Evolutionary conservation across 2,329 filamentous ascomycete species (phyloP), one percentile per base, ranked within the genome.

Genomic region (Clarireedia monteithiana): DNA sequence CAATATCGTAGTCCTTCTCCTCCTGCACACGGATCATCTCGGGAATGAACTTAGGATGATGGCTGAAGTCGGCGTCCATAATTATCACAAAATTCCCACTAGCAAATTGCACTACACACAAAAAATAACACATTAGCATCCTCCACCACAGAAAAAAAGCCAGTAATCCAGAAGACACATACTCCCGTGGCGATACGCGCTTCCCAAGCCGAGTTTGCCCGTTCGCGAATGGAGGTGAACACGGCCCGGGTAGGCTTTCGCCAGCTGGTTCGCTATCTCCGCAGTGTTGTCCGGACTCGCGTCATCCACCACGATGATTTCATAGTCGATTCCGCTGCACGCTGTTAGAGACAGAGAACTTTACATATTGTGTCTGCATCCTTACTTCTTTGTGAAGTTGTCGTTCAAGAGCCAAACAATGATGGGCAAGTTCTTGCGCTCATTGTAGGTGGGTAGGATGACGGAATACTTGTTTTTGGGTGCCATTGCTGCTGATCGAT

Each of bases 61-160:
- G 94, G 66, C 84, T 90, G 81, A 99, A 99, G 76, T 99, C 94
- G 74, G 95, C 94, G 77, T 99, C 94, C 94, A 99, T 99, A 81
- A 99, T 99, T 78, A 99, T 89, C 70, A 99, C 89, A 70, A 85
- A 97, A 81, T 95, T 96, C 67, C 94, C 94, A 23, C 85, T 91
- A 24, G 81, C 87, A 70, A 88, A 97, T 72, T 96, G 83, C 59
- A 99, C 58, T 48, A 30, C 6, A 10, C 27, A 30, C 27, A 10
- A 2, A 30, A 7, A 4, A 20, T 20, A 7, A 30, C 27, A 30
- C 7, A 30, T 30, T 30, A 30, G 27, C 7, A 30, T 30, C 7
- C 20, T 20, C 20, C 20, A 20, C 20, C 20, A 20, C 20, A 4
- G 27, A 12, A 10, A 30, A 30, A 30, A 7, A 30, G 27, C 10